Conservation (phyloP, 2,329 filamentous ascomycete genomes). For the Fusarium austroafricanum region DNA sequence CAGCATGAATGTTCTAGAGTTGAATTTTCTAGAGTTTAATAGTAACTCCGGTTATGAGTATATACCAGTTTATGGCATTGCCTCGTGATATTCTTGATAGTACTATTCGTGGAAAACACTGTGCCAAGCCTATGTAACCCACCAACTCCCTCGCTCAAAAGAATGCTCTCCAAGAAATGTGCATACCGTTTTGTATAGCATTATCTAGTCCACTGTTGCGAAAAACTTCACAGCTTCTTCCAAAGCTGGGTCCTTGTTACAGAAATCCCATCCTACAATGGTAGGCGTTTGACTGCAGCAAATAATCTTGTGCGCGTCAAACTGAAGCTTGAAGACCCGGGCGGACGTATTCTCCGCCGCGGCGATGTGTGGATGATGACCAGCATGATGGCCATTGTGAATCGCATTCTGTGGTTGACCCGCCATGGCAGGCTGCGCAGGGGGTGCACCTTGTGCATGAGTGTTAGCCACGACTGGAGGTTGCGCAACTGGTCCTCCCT, state of each 20-base stretch:
- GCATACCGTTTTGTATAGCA: neutral
- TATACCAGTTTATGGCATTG: neutral
- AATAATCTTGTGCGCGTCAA: slow-evolving; percentile 91
- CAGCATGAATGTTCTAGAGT: neutral
- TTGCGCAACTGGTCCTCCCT: slow-evolving; percentile 15
- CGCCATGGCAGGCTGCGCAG: slow-evolving; percentile 21
- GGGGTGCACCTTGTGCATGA: slow-evolving; percentile 40
- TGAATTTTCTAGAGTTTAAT: neutral
- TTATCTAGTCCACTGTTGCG: slow-evolving; percentile 62
- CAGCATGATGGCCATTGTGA: slow-evolving; percentile 6
- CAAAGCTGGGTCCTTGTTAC: slow-evolving; percentile 83
- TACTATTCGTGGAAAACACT: slow-evolving; percentile 23
- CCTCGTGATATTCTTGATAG: slow-evolving; percentile 12
- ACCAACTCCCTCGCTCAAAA: slow-evolving; percentile 41
- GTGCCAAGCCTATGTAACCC: slow-evolving; percentile 15
- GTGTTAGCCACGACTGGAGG: slow-evolving; percentile 24
- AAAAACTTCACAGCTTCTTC: slow-evolving; percentile 84
- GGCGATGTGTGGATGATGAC: slow-evolving; percentile 58
- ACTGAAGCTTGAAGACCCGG: slow-evolving; percentile 95
- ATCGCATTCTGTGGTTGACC: slow-evolving; percentile 25
- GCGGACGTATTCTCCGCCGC: slow-evolving; percentile 61
- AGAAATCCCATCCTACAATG: slow-evolving; percentile 99
- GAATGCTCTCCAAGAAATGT: slow-evolving; percentile 19
- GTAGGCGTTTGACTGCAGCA: slow-evolving; percentile 92
- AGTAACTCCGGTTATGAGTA: neutral